These are phyloP conservation scores for Venturiaceae sp. DNA, from an alignment of 2,329 filamentous ascomycete genomes.

Conservation along the genomic window DNA sequence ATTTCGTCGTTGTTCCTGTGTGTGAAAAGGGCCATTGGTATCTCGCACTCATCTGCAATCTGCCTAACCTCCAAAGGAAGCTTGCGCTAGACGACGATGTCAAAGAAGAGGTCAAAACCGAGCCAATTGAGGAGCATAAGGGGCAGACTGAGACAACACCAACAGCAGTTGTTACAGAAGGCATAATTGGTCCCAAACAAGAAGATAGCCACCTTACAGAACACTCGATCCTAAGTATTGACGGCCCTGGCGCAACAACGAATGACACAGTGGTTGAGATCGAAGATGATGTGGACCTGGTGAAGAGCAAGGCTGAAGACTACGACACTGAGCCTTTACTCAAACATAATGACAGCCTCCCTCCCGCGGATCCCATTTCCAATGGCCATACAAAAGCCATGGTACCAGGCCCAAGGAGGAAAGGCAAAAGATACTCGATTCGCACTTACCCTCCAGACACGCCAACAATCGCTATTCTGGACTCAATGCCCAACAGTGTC, in stretches of 20 bases:
- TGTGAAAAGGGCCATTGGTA: slow-evolving; percentile 90
- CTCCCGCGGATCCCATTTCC: neutral
- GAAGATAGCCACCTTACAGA: neutral
- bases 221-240: neutral
- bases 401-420: slow-evolving; percentile 12
- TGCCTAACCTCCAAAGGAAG: slow-evolving; percentile 48
- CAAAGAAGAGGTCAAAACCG: neutral
- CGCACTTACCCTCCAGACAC: slow-evolving; percentile 11
- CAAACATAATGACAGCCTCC: neutral
- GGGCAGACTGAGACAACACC: neutral
- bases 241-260: neutral
- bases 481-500: slow-evolving; percentile 61
- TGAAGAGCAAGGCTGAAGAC: neutral
- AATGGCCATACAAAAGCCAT: neutral
- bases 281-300: neutral
- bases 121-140: neutral
- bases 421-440: slow-evolving; percentile 8
- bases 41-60: slow-evolving; percentile 87
- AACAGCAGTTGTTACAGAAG: neutral
- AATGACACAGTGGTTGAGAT: neutral
- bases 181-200: neutral
- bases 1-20: slow-evolving; percentile 87
- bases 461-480: slow-evolving; percentile 51
- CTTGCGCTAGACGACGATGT: neutral
- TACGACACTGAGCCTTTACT: neutral